phyloP scores from a whole-genome alignment of 768 basidiomycete species.

The Leccinum barrowsii region DNA sequence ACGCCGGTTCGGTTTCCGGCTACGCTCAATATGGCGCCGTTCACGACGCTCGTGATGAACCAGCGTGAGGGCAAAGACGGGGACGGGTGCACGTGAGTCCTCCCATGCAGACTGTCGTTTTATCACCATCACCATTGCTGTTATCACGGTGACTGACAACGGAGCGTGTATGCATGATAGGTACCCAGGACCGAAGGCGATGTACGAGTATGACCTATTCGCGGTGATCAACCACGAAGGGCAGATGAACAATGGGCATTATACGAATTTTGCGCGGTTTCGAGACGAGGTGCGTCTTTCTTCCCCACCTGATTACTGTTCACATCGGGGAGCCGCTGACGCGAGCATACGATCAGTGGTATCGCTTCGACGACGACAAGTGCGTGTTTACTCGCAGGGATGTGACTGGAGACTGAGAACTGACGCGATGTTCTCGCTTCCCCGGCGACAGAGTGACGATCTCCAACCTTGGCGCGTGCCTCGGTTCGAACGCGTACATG shows the following conservation, averaged over 20 bases:
- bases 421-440: neutral
- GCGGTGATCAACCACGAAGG: constrained; percentile 95
- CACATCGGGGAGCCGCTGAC: neutral
- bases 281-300: constrained; percentile 70
- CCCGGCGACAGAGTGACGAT: constrained; percentile 57
- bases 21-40: constrained; percentile 84
- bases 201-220: constrained; percentile 90
- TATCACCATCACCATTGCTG: neutral
- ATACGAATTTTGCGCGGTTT: constrained; percentile 82
- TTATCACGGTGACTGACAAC: neutral
- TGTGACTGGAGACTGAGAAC: neutral
- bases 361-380: constrained; percentile 94
- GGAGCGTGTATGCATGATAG: constrained; percentile 21
- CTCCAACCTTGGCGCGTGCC: constrained; percentile 62
- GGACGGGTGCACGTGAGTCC: constrained; percentile 24
- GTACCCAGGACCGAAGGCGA: constrained; percentile 53
- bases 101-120: neutral
- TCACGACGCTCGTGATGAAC: constrained; percentile 63
- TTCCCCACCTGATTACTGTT: neutral
- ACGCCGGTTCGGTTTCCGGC: constrained; percentile 78
- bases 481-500: constrained; percentile 84
- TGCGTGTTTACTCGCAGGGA: constrained; percentile 32
- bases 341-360: constrained; percentile 57
- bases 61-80: constrained; percentile 42
- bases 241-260: constrained; percentile 92